Conservation (phyloP, 768 basidiomycete species). For the Boletus eberwhitei region DNA sequence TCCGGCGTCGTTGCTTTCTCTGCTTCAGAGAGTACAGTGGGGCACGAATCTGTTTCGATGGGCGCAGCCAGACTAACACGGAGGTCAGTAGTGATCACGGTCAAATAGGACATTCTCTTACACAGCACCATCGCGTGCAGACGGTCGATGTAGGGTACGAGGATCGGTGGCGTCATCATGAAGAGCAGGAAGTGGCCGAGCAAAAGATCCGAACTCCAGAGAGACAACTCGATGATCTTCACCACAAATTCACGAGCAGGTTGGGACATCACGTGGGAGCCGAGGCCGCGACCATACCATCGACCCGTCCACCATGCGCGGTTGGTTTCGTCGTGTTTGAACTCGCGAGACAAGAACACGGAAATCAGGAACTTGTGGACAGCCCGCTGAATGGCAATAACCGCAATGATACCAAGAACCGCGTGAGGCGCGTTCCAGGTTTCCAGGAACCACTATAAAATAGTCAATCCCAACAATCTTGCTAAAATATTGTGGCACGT, state of each 20-base stretch:
- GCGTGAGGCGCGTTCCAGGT: constrained; percentile 90
- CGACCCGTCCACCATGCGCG: constrained; percentile 98
- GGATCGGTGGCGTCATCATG: constrained; percentile 82
- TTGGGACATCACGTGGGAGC: constrained; percentile 91
- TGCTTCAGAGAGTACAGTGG: constrained; percentile 90
- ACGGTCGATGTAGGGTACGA: constrained; percentile 90
- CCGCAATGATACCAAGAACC: constrained; percentile 87
- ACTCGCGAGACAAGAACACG: constrained; percentile 93
- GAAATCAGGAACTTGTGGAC: constrained; percentile 93
- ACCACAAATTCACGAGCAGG: constrained; percentile 96
- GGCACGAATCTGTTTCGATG: constrained; percentile 90
- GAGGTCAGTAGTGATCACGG: constrained; percentile 13
- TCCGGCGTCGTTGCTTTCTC: constrained; percentile 84
- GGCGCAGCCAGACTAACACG: constrained; percentile 83
- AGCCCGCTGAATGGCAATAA: constrained; percentile 88
- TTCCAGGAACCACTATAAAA: constrained; percentile 85
- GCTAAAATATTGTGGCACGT: constrained; percentile 28
- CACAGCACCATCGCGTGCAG: constrained; percentile 89
- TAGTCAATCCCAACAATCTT: constrained; percentile 11
- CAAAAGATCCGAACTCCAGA: constrained; percentile 95
- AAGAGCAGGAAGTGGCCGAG: constrained; percentile 85
- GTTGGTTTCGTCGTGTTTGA: constrained; percentile 99
- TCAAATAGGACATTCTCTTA: constrained; percentile 34
- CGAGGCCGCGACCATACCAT: constrained; percentile 95
- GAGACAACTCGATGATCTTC: constrained; percentile 93